phyloP scores from a whole-genome alignment of 495 filamentous ascomycete genomes.

The Aspergillus nanangensis region DNA sequence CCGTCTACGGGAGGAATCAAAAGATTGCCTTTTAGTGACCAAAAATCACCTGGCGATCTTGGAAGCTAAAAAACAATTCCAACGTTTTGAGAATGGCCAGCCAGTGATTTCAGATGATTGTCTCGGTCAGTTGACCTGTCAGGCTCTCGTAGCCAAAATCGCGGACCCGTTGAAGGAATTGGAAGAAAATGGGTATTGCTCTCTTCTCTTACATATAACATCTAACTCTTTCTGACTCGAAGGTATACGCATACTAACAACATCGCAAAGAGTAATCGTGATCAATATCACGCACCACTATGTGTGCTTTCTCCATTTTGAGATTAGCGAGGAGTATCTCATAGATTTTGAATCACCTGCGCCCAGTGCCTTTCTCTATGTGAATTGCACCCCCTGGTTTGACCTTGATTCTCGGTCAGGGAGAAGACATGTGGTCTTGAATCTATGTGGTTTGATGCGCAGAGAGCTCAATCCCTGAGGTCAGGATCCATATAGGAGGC shows the following conservation, averaged over 20 bases:
- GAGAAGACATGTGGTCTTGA: constrained; percentile 6
- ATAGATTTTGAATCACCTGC: constrained; percentile 4
- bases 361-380: constrained; percentile 5
- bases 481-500: too few relatives aligned
- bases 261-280: constrained; percentile 14
- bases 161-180: neutral
- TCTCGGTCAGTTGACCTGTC: constrained; percentile 15
- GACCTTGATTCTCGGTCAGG: constrained; percentile 6
- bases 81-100: constrained; percentile 12
- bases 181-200: neutral
- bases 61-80: constrained; percentile 16
- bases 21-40: neutral
- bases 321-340: constrained; percentile 12
- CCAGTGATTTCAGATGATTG: constrained; percentile 13
- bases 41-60: constrained; percentile 13
- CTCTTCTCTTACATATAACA: constrained; percentile 1
- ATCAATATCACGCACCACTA: constrained; percentile 17
- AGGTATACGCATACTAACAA: constrained; percentile 2
- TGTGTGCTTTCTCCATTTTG: constrained; percentile 18
- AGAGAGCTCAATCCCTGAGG: constrained; percentile 1
- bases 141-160: constrained; percentile 13
- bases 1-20: constrained; percentile 4
- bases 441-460: constrained; percentile 15
- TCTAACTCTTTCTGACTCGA: too few relatives aligned
- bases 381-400: constrained; percentile 15